Base-by-base conservation (phyloP, 805 yeast genomes). In the Starmerella floris region DNA sequence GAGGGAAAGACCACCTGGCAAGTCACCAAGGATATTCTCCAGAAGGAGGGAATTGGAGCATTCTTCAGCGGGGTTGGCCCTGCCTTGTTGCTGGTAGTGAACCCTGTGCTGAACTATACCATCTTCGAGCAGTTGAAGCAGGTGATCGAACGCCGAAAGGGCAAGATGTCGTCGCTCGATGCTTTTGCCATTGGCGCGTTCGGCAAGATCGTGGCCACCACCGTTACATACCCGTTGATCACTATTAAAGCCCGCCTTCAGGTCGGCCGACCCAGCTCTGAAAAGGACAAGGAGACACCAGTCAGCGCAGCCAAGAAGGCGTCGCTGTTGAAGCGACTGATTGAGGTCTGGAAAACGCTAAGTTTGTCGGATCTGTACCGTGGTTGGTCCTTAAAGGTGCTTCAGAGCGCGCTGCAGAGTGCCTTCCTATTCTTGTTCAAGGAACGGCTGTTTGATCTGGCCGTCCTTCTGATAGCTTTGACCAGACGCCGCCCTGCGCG, bases 21-120 rank as follows among this genome's bases (percentile, higher is more conserved):
- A 39, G 73, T 82, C 6, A 64, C 85, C 37, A 42, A 69, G 38
- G 73, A 79, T 20, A 80, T 87, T 40, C 62, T 76, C 44, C 69
- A 73, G 52, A 71, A 70, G 30, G 94, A 83, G 51, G 95, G 96
- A 2, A 56, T 77, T 37, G 58, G 57, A 33, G 74, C 85, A 17
- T 68, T 87, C 40, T 83, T 87, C 59, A 78, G 83, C 25, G 97
- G 97, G 5, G 74, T 87, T 4, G 67, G 77, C 23, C 96, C 96
- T 1, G 95, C 96, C 2, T 69, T 87, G 55, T 75, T 84, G 38
- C 68, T 87, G 46, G 95, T 87, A 39, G 55, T 77, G 49, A 87
- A 87, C 61, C 96, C 97, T 32, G 79, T 87, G 46, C 77, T 87
- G 51, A 95, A 87, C 62, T 87, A 85, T 66, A 83, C 95, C 39